Percentiles rank a stretch among this genome's conserved stretches.
These are phyloP conservation scores for Fraxinus floribunda DNA, from an alignment of 305 asterid species.

Conservation along the genomic window DNA sequence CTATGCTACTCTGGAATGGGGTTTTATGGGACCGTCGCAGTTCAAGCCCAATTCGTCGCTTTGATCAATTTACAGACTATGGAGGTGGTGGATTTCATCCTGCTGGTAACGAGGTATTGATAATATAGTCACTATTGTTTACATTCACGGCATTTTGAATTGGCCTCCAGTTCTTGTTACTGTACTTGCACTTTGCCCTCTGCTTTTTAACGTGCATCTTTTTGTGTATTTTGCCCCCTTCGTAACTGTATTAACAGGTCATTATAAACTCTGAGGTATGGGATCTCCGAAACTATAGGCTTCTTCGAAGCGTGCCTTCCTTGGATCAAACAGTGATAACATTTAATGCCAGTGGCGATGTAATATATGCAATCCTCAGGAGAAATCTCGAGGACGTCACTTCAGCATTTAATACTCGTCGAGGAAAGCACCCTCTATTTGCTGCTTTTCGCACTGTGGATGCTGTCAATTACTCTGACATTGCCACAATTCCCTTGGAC, in stretches of 20 bases:
- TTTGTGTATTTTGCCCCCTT: background rate
- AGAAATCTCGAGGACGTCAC: constrained; percentile 93
- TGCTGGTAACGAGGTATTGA: constrained; percentile 92
- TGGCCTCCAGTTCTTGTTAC: background rate
- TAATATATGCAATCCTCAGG: constrained; percentile 85
- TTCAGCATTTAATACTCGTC: constrained; percentile 76
- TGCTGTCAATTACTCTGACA: constrained; percentile 89
- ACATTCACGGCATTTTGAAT: background rate
- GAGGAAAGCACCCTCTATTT: constrained; percentile 89
- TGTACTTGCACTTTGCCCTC: background rate
- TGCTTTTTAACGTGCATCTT: background rate
- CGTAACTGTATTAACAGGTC: constrained; percentile 47
- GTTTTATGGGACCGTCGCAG: constrained; percentile 93
- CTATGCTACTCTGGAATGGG: constrained; percentile 91
- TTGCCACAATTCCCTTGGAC: constrained; percentile 87
- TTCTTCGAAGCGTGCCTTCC: constrained; percentile 85
- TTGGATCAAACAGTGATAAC: constrained; percentile 85
- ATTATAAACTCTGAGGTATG: constrained; percentile 96
- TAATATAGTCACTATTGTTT: background rate
- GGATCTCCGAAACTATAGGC: constrained; percentile 90
- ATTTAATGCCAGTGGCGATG: constrained; percentile 88
- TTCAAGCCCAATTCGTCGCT: constrained; percentile 71
- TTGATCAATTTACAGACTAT: constrained; percentile 84
- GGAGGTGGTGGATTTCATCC: constrained; percentile 99
- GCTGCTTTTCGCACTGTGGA: constrained; percentile 95